Base-by-base conservation (phyloP, 1,139 yeast species). In the Candida glucosophila region DNA sequence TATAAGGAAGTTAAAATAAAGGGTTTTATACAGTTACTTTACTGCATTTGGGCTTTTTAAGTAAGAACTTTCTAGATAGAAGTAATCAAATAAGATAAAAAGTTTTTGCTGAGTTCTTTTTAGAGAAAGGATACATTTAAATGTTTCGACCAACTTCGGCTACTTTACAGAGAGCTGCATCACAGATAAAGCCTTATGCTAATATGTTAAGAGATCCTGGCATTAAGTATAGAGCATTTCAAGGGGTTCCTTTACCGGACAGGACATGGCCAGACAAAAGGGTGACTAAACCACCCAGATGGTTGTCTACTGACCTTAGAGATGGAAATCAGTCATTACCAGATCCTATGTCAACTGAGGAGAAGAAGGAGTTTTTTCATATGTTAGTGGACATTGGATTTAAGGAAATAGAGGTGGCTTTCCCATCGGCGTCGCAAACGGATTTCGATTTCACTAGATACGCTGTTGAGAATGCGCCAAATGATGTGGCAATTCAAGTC, bases 321-420 rank as follows among this genome's bases (percentile, higher is more conserved):
- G 98, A 90, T 51, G 98, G 98, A 30, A 90, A 90, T 61, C 97
- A 90, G 59, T 82, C 96, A 7, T 68, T 90, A 40, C 97, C 97
- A 6, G 97, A 90, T 55, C 97, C 97, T 28, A 90, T 90, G 97
- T 70, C 85, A 16, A 73, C 86, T 19, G 81, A 68, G 20, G 95
- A 90, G 53, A 90, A 90, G 60, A 83, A 83, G 52, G 80, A 72
- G 40, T 88, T 83, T 54, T 88, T 88, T 62, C 71, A 77, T 39
- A 83, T 86, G 52, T 66, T 90, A 32, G 62, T 88, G n/a, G 90
- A 83, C 20, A 62, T 86, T 25, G 97, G 97, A 0, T 90, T 86
- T 64, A 90, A 90, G 54, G 98, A 90, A 56, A 90, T 90, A 38
- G 98, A 90, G 57, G 97, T 90, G 11, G 77, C 95, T 0, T 90